Conservation (phyloP, 257 asterid genomes). For the Plantago major region DNA sequence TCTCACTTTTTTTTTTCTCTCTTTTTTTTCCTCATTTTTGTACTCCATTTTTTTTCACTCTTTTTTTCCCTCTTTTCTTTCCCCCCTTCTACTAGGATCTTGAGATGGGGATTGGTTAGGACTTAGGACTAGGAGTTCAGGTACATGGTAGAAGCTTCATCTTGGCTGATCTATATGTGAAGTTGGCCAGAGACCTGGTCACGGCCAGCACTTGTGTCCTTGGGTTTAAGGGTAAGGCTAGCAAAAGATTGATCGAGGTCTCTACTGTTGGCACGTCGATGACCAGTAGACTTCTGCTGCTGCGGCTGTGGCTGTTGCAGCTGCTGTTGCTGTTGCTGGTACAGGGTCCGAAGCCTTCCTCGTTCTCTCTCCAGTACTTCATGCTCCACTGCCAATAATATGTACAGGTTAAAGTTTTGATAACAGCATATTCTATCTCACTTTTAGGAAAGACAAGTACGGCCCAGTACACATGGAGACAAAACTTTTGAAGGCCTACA, state of each 20-base stretch:
- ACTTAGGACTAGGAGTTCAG: constrained; percentile 20
- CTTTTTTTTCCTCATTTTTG: background rate
- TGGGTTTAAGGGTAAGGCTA: constrained; percentile 68
- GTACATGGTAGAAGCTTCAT: constrained; percentile 27
- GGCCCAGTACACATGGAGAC: no score
- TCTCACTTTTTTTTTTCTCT: no score
- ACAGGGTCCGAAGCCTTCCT: constrained; percentile 59
- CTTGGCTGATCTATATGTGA: constrained; percentile 41
- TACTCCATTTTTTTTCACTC: no score
- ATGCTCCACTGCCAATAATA: constrained; percentile 76
- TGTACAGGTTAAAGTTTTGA: background rate
- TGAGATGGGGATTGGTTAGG: constrained; percentile 33
- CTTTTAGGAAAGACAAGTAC: background rate
- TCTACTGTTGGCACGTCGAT: constrained; percentile 62
- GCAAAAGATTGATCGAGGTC: constrained; percentile 74
- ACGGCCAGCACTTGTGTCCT: constrained; percentile 46
- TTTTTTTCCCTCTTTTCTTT: background rate
- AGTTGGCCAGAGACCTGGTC: constrained; percentile 60
- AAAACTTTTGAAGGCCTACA: background rate
- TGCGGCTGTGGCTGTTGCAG: constrained; percentile 32
- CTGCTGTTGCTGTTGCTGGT: constrained; percentile 40
- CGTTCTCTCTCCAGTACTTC: constrained; percentile 88
- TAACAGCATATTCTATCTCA: background rate
- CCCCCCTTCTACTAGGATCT: constrained; percentile 28
- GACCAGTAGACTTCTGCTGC: constrained; percentile 41